Evolutionary conservation across 352 stramenopile genomes (phyloP).

Genomic region (Globisporangium cystogenes): DNA sequence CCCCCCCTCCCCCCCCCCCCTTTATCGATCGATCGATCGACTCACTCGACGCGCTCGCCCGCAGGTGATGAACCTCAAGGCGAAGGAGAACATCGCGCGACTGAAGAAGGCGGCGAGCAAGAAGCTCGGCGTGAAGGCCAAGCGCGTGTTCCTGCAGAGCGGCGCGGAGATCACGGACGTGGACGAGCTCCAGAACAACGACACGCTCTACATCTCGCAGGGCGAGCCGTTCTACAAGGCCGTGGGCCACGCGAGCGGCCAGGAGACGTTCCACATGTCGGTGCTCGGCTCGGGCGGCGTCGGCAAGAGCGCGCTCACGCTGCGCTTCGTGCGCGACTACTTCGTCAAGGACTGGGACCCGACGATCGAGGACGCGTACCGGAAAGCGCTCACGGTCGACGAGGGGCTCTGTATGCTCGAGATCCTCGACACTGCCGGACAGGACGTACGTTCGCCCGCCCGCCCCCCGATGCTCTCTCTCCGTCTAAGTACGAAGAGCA

Average conservation of each 20-base stretch:
- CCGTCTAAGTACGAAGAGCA: too few species aligned
- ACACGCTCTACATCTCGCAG: conserved; percentile 83
- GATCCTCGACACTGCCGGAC: conserved; percentile 88
- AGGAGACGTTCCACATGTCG: conserved; percentile 85
- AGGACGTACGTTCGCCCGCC: conserved; percentile 49
- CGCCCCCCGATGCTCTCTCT: too few species aligned
- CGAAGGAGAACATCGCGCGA: conserved; percentile 57
- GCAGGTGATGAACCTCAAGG: conserved; percentile 78
- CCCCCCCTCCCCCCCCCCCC: neutral
- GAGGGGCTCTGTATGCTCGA: conserved; percentile 85
- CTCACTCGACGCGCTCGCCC: neutral
- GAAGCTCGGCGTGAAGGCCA: conserved; percentile 76
- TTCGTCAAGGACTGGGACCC: conserved; percentile 91
- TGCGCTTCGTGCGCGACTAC: conserved; percentile 88
- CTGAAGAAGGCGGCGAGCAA: conserved; percentile 85
- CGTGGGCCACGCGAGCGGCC: conserved; percentile 47
- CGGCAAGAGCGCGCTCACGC: conserved; percentile 88
- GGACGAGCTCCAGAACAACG: conserved; percentile 87
- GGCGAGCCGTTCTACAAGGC: conserved; percentile 85
- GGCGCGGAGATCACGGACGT: conserved; percentile 82
- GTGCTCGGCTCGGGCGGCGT: conserved; percentile 86
- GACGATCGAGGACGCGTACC: conserved; percentile 90
- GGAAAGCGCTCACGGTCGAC: conserved; percentile 83
- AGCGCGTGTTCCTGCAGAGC: conserved; percentile 72
- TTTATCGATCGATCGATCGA: neutral